Conservation (phyloP, 306 rosid genomes). For the Cercis canadensis region DNA sequence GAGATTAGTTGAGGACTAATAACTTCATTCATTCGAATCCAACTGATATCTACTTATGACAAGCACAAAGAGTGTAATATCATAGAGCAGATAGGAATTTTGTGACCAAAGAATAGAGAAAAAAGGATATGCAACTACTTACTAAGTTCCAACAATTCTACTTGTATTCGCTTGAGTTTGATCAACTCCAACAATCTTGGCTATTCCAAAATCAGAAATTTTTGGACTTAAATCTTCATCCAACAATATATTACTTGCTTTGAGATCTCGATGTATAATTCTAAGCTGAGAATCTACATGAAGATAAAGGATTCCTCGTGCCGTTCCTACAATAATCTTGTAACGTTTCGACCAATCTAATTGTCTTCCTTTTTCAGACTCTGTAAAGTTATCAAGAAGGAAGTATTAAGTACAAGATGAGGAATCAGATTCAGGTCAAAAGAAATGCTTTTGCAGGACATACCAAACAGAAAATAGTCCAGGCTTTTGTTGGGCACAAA, state of each 20-base stretch:
- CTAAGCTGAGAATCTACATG: conserved; percentile 2
- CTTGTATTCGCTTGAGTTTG: neutral
- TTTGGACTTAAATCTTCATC: conserved; percentile 1
- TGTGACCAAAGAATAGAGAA: too few species aligned
- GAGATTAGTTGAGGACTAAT: neutral
- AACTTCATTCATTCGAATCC: neutral
- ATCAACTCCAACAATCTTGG: conserved; percentile 2
- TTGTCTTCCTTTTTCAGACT: neutral
- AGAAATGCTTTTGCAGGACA: neutral
- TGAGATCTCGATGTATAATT: conserved; percentile 30
- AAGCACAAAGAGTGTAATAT: neutral
- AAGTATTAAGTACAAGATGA: neutral
- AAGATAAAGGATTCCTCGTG: conserved; percentile 17
- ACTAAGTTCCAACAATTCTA: conserved; percentile 30
- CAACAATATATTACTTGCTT: conserved; percentile 14
- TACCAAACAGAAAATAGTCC: conserved; percentile 40
- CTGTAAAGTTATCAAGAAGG: neutral
- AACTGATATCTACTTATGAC: neutral
- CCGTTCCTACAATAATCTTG: conserved; percentile 9
- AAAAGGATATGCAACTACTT: neutral
- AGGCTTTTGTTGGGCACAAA: conserved; percentile 44
- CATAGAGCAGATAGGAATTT: too few species aligned
- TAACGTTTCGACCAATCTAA: conserved; percentile 14
- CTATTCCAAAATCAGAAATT: conserved; percentile 23
- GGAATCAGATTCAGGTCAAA: neutral